Conservation (phyloP, 1,284 basidiomycete genomes). For the Ganoderma meredithae region DNA sequence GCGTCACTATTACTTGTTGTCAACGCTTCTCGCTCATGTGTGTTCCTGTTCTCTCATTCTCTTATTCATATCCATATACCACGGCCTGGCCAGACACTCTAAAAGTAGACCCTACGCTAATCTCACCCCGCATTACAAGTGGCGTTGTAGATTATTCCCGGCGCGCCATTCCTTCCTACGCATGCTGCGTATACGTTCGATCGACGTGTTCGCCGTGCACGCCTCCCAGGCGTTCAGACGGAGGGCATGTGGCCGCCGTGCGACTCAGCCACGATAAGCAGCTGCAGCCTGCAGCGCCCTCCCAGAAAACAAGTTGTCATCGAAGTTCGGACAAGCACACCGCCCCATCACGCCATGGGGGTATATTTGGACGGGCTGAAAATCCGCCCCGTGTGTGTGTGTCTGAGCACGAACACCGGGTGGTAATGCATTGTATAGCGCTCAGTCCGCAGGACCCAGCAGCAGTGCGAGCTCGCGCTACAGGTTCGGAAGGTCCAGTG, state of each 20-base stretch:
- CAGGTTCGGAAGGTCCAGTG: constrained; percentile 7
- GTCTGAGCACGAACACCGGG: too few species aligned
- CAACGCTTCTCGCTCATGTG: background rate
- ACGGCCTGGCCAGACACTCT: background rate
- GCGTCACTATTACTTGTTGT: too few species aligned
- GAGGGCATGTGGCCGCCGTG: background rate
- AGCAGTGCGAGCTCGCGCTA: too few species aligned
- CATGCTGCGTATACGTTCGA: background rate
- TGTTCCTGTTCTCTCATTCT: background rate
- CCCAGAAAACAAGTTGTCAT: background rate
- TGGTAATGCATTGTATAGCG: too few species aligned
- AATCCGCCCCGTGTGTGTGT: too few species aligned
- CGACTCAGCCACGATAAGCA: background rate
- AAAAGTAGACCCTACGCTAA: constrained; percentile 19
- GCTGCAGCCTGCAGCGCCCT: background rate
- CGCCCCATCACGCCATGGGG: too few species aligned
- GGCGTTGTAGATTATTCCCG: background rate
- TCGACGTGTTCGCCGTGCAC: background rate
- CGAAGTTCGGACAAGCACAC: too few species aligned
- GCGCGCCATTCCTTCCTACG: background rate
- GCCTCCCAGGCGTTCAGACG: background rate
- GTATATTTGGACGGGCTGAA: too few species aligned
- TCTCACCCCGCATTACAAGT: background rate
- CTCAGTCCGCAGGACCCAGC: too few species aligned
- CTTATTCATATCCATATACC: constrained; percentile 3